A percentile compares a stretch with the other conserved stretches of the same genome.
These are phyloP conservation scores for Pichia kudriavzevii DNA, from an alignment of 1,139 yeast species.

Conservation along the genomic window DNA sequence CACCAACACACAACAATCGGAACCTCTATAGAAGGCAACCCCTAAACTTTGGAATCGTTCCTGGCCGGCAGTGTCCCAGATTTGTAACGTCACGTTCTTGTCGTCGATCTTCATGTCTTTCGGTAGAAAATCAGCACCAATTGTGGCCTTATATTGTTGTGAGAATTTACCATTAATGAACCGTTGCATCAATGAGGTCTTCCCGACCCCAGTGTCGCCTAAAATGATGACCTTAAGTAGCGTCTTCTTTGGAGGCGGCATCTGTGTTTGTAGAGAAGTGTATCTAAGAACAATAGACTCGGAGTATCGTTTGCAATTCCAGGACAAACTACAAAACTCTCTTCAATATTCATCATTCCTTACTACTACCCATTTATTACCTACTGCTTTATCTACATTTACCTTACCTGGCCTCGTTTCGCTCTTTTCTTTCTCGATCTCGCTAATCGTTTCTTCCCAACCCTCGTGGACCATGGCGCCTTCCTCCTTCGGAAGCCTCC, in stretches of 20 bases:
- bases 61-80: constrained; percentile 99
- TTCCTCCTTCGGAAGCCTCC: too few relatives aligned
- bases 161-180: constrained; percentile 93
- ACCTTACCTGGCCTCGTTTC: too few relatives aligned
- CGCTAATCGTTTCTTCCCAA: too few relatives aligned
- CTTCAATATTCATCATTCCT: too few relatives aligned
- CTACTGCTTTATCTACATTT: too few relatives aligned
- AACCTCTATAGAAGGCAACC: constrained; percentile 96
- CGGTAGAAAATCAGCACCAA: constrained; percentile 94
- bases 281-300: too few relatives aligned
- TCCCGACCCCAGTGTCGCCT: constrained; percentile 98
- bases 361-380: too few relatives aligned
- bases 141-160: constrained; percentile 94
- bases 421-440: too few relatives aligned
- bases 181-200: constrained; percentile 93
- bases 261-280: too few relatives aligned
- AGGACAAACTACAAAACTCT: too few relatives aligned
- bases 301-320: too few relatives aligned
- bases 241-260: constrained; percentile 58
- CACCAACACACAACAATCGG: constrained; percentile 95
- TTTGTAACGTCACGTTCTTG: constrained; percentile 73
- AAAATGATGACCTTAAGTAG: constrained; percentile 87
- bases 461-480: too few relatives aligned
- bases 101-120: constrained; percentile 84
- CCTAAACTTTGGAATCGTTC: constrained; percentile 95